Conservation (phyloP, 495 filamentous ascomycete species). For the Baudoinia panamericana region DNA sequence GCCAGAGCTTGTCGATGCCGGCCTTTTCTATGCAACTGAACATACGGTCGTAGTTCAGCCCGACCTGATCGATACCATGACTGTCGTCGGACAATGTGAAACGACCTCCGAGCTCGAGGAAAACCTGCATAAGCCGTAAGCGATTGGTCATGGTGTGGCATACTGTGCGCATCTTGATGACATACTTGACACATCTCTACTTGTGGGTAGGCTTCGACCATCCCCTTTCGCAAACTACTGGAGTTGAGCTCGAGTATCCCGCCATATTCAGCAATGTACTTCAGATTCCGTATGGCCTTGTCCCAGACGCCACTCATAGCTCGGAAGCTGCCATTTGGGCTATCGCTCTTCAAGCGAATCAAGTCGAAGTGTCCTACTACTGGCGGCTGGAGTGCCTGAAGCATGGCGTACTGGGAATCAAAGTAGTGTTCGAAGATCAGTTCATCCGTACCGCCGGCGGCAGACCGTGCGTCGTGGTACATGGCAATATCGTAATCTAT, state of each 20-base stretch:
- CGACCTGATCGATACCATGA: constrained; percentile 70
- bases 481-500: constrained; percentile 69
- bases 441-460: constrained; percentile 53
- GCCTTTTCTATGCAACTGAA: constrained; percentile 42
- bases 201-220: constrained; percentile 79
- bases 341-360: constrained; percentile 62
- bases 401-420: constrained; percentile 73
- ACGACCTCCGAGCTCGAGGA: constrained; percentile 51
- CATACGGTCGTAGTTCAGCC: constrained; percentile 49
- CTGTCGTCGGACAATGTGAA: constrained; percentile 89
- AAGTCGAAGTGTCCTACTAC: constrained; percentile 93
- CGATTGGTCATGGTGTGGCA: constrained; percentile 6
- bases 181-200: constrained; percentile 63
- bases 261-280: constrained; percentile 54
- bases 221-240: constrained; percentile 72
- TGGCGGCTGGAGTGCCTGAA: constrained; percentile 54
- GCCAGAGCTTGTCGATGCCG: constrained; percentile 32
- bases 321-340: constrained; percentile 46
- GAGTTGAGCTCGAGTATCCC: constrained; percentile 84
- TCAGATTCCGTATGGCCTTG: constrained; percentile 58
- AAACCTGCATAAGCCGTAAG: constrained; percentile 34
- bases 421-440: constrained; percentile 67
- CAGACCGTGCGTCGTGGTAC: constrained; percentile 50
- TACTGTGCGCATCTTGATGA: too few relatives aligned
- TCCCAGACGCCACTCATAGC: constrained; percentile 52